A percentile compares a stretch with the other conserved stretches of the same genome.
These are phyloP conservation scores for Lodderomyces margitis DNA, from an alignment of 1,139 yeast species.

Conservation along the genomic window DNA sequence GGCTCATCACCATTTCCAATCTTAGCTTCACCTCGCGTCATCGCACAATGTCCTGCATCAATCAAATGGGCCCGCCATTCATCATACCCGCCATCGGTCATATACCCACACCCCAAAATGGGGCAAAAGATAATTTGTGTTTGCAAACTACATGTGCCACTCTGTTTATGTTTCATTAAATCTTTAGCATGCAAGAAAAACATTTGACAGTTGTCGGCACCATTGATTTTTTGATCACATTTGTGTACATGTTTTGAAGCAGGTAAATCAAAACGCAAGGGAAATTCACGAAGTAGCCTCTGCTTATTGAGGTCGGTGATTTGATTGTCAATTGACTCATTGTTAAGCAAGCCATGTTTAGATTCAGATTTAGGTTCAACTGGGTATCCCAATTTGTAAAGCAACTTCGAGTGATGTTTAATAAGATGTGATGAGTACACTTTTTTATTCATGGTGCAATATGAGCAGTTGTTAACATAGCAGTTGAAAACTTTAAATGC, in stretches of 20 bases:
- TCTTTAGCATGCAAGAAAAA: constrained; percentile 17
- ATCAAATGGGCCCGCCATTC: constrained; percentile 34
- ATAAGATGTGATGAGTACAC: constrained; percentile 25
- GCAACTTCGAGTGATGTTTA: constrained; percentile 23
- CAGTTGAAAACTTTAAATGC: not conserved
- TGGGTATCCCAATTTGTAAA: constrained; percentile 35
- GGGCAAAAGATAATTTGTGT: constrained; percentile 40
- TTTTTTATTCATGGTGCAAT: not conserved
- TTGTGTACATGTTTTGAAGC: constrained; percentile 19
- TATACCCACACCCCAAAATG: constrained; percentile 40
- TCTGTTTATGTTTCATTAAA: constrained; percentile 22
- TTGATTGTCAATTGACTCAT: constrained; percentile 8
- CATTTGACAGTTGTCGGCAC: constrained; percentile 14
- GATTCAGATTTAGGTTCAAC: constrained; percentile 11
- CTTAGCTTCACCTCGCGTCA: not conserved
- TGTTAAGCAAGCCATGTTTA: not conserved
- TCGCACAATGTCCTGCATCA: constrained; percentile 4
- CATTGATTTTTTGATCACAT: constrained; percentile 14
- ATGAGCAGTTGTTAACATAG: not conserved
- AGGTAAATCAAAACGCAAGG: constrained; percentile 26
- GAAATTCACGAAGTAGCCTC: constrained; percentile 25
- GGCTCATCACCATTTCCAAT: not conserved
- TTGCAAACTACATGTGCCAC: constrained; percentile 24
- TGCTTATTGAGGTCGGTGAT: constrained; percentile 11
- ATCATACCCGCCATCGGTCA: constrained; percentile 37